These are phyloP conservation scores for Naegleria fowleri DNA, from an alignment of 208 protist genomes.

Conservation along the genomic window DNA sequence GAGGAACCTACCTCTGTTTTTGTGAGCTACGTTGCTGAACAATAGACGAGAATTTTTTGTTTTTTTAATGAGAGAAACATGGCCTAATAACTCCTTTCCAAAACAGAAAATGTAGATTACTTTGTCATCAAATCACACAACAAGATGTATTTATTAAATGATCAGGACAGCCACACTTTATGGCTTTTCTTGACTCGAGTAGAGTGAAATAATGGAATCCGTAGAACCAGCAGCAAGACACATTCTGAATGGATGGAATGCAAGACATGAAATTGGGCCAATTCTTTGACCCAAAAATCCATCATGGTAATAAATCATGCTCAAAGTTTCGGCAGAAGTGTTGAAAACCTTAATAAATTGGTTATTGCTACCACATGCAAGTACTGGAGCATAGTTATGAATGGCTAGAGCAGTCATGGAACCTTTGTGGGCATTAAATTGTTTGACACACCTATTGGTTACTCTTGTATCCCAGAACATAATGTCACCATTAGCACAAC, in stretches of 20 bases:
- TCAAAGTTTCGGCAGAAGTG: background rate
- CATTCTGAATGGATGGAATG: constrained; percentile 24
- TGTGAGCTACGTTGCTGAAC: no score
- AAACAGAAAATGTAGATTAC: no score
- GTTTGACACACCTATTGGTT: background rate
- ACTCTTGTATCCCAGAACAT: constrained; percentile 26
- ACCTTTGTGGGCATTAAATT: constrained; percentile 12
- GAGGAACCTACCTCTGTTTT: no score
- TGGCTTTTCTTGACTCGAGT: background rate
- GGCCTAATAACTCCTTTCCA: no score
- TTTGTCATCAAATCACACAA: no score
- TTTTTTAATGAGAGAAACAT: no score
- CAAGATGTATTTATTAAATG: no score
- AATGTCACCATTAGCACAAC: background rate
- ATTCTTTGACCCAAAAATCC: constrained; percentile 34
- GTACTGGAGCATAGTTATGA: constrained; percentile 29
- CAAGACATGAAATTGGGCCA: constrained; percentile 24
- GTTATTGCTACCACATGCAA: constrained; percentile 16
- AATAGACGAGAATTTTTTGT: no score
- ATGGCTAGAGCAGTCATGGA: background rate
- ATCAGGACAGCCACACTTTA: no score
- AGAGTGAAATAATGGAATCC: constrained; percentile 16
- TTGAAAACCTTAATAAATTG: constrained; percentile 32
- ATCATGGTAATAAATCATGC: constrained; percentile 32
- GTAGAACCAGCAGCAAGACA: constrained; percentile 22